These are phyloP conservation scores for Xylaria digitata DNA, from an alignment of 2,329 filamentous ascomycete species.

Conservation along the genomic window DNA sequence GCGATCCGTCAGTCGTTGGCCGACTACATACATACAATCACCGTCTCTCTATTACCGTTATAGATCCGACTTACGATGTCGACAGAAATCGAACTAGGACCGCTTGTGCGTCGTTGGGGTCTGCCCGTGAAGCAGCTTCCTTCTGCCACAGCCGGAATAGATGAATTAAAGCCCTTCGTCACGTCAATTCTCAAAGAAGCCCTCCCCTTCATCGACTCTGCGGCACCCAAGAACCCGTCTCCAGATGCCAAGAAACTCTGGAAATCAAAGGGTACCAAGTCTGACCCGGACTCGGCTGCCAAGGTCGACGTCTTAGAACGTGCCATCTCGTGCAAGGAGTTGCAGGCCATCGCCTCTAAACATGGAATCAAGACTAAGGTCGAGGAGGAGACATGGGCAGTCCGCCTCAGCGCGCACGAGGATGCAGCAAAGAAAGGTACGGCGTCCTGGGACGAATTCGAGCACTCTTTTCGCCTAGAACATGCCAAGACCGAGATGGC, in stretches of 20 bases:
- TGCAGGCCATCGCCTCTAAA: conserved; percentile 52
- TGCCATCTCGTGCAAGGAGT: conserved; percentile 58
- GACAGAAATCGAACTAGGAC: conserved; percentile 53
- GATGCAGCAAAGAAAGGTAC: conserved; percentile 63
- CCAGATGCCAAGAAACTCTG: conserved; percentile 58
- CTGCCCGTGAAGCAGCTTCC: conserved; percentile 62
- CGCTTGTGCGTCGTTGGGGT: conserved; percentile 66
- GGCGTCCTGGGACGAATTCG: conserved; percentile 73
- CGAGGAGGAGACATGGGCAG: conserved; percentile 70
- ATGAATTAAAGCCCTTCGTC: conserved; percentile 64
- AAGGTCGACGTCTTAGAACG: conserved; percentile 66
- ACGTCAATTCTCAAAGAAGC: conserved; percentile 67
- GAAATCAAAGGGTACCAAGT: conserved; percentile 63
- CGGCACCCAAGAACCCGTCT: conserved; percentile 57
- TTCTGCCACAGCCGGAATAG: conserved; percentile 51
- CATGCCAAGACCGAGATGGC: conserved; percentile 67
- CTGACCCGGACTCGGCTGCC: conserved; percentile 60
- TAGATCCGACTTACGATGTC: conserved; percentile 36
- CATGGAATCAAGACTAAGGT: conserved; percentile 31
- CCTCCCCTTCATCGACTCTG: conserved; percentile 66
- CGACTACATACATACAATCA: not conserved
- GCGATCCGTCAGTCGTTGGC: not conserved
- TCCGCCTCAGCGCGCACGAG: conserved; percentile 70
- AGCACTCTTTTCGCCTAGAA: conserved; percentile 65
- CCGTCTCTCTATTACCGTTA: not conserved